These are phyloP conservation scores for Rhodomyrtus tomentosa DNA, from an alignment of 345 rosid genomes.

Conservation along the genomic window DNA sequence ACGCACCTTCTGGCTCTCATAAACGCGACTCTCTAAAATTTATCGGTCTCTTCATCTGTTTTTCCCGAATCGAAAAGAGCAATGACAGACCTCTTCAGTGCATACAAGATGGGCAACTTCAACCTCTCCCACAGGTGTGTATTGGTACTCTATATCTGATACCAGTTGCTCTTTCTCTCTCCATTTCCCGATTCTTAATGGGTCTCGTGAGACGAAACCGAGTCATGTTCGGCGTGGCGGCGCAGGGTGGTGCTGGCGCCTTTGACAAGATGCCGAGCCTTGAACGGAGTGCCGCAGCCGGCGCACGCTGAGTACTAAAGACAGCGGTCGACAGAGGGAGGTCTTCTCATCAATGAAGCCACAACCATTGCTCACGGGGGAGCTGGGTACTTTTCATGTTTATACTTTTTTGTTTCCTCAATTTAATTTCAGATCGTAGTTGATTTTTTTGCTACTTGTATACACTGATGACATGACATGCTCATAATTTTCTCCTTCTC, in stretches of 20 bases:
- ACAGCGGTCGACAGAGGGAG: background rate
- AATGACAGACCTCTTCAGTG: background rate
- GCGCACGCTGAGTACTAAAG: background rate
- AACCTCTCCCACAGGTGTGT: slow-evolving; percentile 2
- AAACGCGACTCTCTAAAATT: background rate
- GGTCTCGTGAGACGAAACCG: background rate
- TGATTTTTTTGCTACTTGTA: no score
- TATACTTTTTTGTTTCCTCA: no score
- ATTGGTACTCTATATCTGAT: background rate
- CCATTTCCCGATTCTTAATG: background rate
- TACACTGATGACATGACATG: no score
- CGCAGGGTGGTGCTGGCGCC: slow-evolving; percentile 1
- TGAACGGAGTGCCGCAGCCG: background rate
- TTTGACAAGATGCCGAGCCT: background rate
- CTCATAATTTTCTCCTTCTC: background rate
- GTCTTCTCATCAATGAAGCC: slow-evolving; percentile 2
- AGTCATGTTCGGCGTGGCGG: background rate
- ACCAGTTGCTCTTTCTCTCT: background rate
- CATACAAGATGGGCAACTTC: background rate
- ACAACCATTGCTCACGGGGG: background rate
- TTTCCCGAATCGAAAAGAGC: background rate
- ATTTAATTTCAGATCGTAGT: no score
- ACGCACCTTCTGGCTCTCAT: background rate
- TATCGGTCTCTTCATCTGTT: background rate
- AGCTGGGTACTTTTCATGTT: background rate